Evolutionary conservation across 2,329 filamentous ascomycete genomes (phyloP).

Genomic region (Fusarium sp.): DNA sequence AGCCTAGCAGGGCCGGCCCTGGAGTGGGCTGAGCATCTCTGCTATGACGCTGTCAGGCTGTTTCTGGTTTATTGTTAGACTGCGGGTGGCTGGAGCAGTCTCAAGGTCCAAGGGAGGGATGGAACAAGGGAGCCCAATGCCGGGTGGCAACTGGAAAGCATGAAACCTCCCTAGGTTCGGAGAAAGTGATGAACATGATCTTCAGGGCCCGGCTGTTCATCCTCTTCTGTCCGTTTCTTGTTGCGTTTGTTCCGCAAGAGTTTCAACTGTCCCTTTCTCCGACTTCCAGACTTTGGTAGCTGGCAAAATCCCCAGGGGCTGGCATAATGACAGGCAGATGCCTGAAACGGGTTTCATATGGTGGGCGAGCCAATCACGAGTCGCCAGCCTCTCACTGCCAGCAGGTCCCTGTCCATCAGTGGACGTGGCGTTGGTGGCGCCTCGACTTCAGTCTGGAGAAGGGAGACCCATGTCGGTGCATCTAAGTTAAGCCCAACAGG

Average conservation of each 20-base stretch:
- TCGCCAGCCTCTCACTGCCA: constrained; percentile 21
- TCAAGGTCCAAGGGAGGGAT: constrained; percentile 32
- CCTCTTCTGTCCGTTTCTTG: constrained; percentile 30
- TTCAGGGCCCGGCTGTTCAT: constrained; percentile 23
- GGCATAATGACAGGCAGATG: constrained; percentile 28
- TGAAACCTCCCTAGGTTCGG: constrained; percentile 9
- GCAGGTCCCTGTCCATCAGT: constrained; percentile 21
- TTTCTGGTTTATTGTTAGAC: constrained; percentile 31
- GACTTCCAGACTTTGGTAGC: constrained; percentile 9
- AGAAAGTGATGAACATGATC: constrained; percentile 23
- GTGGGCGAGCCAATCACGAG: constrained; percentile 27
- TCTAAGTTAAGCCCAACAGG: constrained; percentile 4
- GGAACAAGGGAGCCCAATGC: constrained; percentile 13
- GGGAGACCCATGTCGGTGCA: constrained; percentile 7
- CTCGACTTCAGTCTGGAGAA: constrained; percentile 24
- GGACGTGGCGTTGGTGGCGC: constrained; percentile 27
- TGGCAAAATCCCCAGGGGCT: constrained; percentile 34
- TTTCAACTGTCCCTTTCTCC: constrained; percentile 19
- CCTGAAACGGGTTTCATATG: constrained; percentile 45
- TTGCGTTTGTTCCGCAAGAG: constrained; percentile 30
- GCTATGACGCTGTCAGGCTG: constrained; percentile 29
- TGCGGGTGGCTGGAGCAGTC: constrained; percentile 31
- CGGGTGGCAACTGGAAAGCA: background rate
- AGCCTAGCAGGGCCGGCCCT: background rate
- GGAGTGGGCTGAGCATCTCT: background rate